phyloP scores from a whole-genome alignment of 2,329 filamentous ascomycete genomes.

The Penicillium expansum region DNA sequence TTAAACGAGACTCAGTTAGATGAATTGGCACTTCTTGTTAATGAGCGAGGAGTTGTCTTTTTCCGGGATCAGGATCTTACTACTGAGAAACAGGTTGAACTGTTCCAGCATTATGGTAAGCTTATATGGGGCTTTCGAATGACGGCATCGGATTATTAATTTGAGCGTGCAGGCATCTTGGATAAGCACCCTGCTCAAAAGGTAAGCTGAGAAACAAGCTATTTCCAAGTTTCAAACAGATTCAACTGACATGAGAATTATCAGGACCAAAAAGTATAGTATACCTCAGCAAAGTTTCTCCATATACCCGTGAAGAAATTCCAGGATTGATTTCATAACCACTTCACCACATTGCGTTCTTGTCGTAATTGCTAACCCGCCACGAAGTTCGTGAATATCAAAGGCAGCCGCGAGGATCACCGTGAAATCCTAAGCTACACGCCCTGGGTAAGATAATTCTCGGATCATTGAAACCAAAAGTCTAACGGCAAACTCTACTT shows the following conservation, averaged over 20 bases:
- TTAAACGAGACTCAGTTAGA: slow-evolving; percentile 49
- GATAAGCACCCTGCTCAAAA: slow-evolving; percentile 13
- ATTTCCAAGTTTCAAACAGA: too few relatives aligned
- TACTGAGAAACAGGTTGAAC: slow-evolving; percentile 31
- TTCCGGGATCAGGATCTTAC: slow-evolving; percentile 45
- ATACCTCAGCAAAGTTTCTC: neutral
- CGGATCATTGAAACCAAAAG: neutral
- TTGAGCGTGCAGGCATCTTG: neutral
- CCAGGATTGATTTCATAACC: too few relatives aligned
- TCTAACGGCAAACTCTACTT: neutral
- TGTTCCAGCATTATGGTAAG: slow-evolving; percentile 50
- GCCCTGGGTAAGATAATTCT: slow-evolving; percentile 36
- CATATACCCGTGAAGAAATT: too few relatives aligned
- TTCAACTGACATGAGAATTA: neutral
- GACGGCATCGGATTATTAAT: neutral
- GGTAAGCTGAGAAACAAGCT: neutral
- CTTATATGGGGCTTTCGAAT: neutral
- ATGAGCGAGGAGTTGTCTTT: slow-evolving; percentile 50
- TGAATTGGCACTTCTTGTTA: slow-evolving; percentile 50
- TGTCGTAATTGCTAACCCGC: neutral
- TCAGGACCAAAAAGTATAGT: slow-evolving; percentile 3
- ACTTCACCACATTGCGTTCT: neutral
- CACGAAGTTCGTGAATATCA: slow-evolving; percentile 44
- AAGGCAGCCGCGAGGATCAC: slow-evolving; percentile 47
- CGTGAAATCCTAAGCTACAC: slow-evolving; percentile 48